A percentile compares a stretch with the other conserved stretches of the same genome.
Conservation (phyloP, 371 early-diverging fungal species). For the Dentiscutata heterogama region DNA sequence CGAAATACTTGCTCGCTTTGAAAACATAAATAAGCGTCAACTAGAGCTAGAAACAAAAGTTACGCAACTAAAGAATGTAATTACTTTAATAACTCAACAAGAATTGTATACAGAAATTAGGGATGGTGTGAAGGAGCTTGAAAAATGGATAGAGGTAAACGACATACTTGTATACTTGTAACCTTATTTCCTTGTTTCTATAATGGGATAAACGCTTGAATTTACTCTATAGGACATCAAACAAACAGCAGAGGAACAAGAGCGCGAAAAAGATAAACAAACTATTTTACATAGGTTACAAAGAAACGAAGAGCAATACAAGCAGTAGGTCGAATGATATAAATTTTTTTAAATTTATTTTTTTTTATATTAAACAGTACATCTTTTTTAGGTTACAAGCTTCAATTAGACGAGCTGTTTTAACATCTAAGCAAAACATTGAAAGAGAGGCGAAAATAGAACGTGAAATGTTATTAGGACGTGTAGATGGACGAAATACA, state of each 20-base stretch:
- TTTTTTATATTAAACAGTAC: neutral
- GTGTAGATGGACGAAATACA: conserved; percentile 50
- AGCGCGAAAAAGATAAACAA: conserved; percentile 60
- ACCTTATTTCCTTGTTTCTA: neutral
- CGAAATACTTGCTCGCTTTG: conserved; percentile 13
- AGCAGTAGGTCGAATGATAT: conserved; percentile 58
- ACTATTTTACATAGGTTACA: conserved; percentile 59
- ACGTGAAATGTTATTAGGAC: conserved; percentile 66
- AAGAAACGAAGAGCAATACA: conserved; percentile 68
- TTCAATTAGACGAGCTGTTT: conserved; percentile 64
- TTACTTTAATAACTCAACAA: conserved; percentile 27
- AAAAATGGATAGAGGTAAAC: conserved; percentile 32
- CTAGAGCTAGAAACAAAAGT: conserved; percentile 37
- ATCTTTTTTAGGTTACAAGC: conserved; percentile 59
- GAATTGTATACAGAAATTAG: conserved; percentile 18
- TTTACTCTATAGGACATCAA: conserved; percentile 59
- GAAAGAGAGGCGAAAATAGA: conserved; percentile 65
- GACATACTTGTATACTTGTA: neutral
- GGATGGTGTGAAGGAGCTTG: conserved; percentile 25
- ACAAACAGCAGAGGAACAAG: conserved; percentile 70
- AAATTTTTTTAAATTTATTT: neutral
- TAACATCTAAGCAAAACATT: conserved; percentile 67
- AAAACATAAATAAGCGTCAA: conserved; percentile 30
- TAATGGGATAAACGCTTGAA: neutral
- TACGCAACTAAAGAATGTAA: conserved; percentile 33